phyloP scores from a whole-genome alignment of 176 grass and related monocot species.

The Oryza glumipatula region DNA sequence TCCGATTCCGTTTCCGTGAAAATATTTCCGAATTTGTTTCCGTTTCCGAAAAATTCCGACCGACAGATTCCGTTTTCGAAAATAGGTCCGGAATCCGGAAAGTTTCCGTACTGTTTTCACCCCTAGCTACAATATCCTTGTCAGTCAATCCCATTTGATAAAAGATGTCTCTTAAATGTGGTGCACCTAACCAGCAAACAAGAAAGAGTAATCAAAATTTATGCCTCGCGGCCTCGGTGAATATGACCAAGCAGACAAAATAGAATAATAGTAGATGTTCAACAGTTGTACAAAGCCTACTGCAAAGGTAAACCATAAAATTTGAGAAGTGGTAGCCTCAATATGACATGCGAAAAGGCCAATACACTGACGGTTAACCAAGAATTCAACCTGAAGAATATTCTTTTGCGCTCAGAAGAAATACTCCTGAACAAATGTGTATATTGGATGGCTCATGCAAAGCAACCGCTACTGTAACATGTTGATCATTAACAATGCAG shows the following conservation, averaged over 20 bases:
- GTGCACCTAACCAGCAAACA: conserved; percentile 48
- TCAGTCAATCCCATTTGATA: conserved; percentile 83
- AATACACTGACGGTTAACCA: neutral
- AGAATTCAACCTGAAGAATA: neutral
- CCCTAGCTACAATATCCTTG: conserved; percentile 82
- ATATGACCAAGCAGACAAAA: neutral
- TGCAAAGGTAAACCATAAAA: neutral
- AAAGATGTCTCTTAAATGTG: conserved; percentile 88
- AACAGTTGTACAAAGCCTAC: too few species aligned
- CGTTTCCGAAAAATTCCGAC: too few species aligned
- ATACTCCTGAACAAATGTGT: neutral
- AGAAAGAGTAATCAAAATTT: neutral
- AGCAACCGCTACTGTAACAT: neutral
- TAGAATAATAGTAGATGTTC: too few species aligned
- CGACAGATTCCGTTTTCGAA: too few species aligned
- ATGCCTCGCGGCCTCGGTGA: neutral
- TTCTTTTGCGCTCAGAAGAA: neutral
- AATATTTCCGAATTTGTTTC: too few species aligned
- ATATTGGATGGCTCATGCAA: neutral
- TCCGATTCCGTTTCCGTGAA: too few species aligned
- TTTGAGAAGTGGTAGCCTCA: neutral
- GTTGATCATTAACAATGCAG: neutral
- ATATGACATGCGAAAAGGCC: neutral
- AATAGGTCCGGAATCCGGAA: too few species aligned
- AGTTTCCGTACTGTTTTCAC: too few species aligned